Evolutionary conservation across 129 eudicot genomes (phyloP), one percentile per base, ranked within the genome.

Genomic region (Centella asiatica): DNA sequence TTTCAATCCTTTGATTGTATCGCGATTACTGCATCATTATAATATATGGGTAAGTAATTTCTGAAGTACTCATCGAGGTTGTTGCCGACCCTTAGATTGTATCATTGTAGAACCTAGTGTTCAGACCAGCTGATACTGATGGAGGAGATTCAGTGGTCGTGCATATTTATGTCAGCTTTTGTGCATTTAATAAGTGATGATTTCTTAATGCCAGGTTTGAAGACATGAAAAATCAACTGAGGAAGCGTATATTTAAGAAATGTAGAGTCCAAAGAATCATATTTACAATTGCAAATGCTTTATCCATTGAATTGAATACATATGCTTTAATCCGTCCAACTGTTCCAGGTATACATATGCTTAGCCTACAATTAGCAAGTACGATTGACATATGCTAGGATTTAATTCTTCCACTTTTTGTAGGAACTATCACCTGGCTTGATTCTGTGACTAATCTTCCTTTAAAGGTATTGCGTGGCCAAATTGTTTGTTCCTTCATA

Each of bases 391-490:
- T n/a, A n/a, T n/a, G n/a, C n/a, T n/a, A n/a, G n/a, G n/a, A n/a
- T n/a, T n/a, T n/a, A n/a, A n/a, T n/a, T n/a, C n/a, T n/a, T n/a
- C n/a, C n/a, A n/a, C 28, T 58, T 80, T 76, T 63, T 72, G 29
- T 75, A 92, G 99, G 86, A 32, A 77, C 65, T 11, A 76, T 87
- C 67, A 82, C 95, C 46, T 92, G 99, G 99, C 88, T 92, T 37
- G 99, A 92, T 82, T 87, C 99, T 45, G 86, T 82, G 29, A 87
- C 96, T 54, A 92, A 92, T 80, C 77, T 87, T 78, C 99, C 99
- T 55, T 32, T 92, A 36, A 82, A 80, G 96, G 97, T 90, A 74
- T 28, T 37, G 28, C 4, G 1, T 26, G 44, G 24, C 15, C 17
- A 31, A 39, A 34, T 19, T 34, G 60, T 52, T 26, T 39, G 10